phyloP scores from a whole-genome alignment of 768 basidiomycete species.

The Mycena crocata region DNA sequence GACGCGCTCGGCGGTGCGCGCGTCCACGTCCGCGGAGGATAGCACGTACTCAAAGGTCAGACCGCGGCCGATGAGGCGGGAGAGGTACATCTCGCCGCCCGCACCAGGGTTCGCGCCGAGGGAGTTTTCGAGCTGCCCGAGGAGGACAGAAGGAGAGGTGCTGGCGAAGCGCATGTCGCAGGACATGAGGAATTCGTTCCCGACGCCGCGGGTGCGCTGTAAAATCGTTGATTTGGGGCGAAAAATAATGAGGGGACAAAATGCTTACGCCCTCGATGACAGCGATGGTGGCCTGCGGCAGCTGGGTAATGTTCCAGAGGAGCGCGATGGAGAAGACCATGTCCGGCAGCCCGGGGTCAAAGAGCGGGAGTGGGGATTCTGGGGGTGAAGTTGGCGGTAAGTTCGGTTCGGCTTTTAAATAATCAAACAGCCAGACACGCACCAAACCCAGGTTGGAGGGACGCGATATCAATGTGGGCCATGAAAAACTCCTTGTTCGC shows the following conservation, averaged over 20 bases:
- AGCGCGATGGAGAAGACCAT: conserved; percentile 22
- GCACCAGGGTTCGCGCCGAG: conserved; percentile 23
- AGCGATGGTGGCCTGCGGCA: conserved; percentile 25
- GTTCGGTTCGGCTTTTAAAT: neutral
- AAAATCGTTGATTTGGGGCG: neutral
- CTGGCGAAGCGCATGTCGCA: no score
- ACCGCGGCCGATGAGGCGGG: conserved; percentile 14
- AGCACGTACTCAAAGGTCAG: conserved; percentile 20
- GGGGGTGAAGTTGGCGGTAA: no score
- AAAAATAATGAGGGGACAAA: neutral
- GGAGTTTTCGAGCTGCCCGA: conserved; percentile 15
- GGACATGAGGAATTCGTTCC: conserved; percentile 26
- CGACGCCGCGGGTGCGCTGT: conserved; percentile 22
- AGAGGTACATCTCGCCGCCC: conserved; percentile 20
- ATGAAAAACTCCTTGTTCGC: conserved; percentile 9
- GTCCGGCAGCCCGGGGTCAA: conserved; percentile 6
- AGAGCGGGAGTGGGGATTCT: conserved; percentile 8
- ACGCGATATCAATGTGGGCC: conserved; percentile 9
- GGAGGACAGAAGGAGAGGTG: conserved; percentile 13
- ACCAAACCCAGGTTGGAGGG: conserved; percentile 10
- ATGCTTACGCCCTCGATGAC: conserved; percentile 18
- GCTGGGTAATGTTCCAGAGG: conserved; percentile 25
- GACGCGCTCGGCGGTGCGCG: conserved; percentile 11
- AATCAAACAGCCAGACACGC: neutral
- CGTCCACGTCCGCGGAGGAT: conserved; percentile 18